A percentile compares a stretch with the other conserved stretches of the same genome.
Evolutionary conservation across 306 rosid genomes (phyloP).

Genomic region (Canavalia ensiformis): DNA sequence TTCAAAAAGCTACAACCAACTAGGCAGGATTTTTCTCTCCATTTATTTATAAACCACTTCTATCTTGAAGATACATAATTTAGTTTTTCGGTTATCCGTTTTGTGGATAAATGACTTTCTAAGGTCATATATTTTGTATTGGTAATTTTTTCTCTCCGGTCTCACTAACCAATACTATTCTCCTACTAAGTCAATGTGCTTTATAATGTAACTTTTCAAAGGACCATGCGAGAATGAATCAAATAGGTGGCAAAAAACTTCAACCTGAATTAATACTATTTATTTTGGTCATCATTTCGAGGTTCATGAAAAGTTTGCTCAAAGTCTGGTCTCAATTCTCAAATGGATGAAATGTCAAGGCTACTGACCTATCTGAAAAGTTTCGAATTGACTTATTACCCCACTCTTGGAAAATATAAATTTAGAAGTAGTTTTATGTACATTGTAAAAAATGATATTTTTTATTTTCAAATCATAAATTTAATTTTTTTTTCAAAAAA

Average conservation of each 20-base stretch:
- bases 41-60: neutral
- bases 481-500: too few relatives aligned
- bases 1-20: neutral
- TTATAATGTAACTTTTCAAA: constrained; percentile 8
- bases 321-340: neutral
- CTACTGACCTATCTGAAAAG: constrained; percentile 1
- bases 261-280: neutral
- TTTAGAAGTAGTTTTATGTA: too few relatives aligned
- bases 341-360: constrained; percentile 26
- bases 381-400: constrained; percentile 8
- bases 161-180: neutral
- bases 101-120: neutral
- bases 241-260: neutral
- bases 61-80: neutral
- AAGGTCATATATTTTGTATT: neutral
- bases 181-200: neutral
- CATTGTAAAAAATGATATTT: too few relatives aligned
- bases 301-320: constrained; percentile 1
- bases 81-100: neutral
- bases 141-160: neutral
- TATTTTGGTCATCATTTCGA: neutral
- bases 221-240: neutral
- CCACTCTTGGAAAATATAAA: neutral
- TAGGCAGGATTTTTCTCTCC: neutral
- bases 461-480: too few relatives aligned